These are phyloP conservation scores for Microthyrium microscopicum DNA, from an alignment of 2,329 filamentous ascomycete species.

Conservation along the genomic window DNA sequence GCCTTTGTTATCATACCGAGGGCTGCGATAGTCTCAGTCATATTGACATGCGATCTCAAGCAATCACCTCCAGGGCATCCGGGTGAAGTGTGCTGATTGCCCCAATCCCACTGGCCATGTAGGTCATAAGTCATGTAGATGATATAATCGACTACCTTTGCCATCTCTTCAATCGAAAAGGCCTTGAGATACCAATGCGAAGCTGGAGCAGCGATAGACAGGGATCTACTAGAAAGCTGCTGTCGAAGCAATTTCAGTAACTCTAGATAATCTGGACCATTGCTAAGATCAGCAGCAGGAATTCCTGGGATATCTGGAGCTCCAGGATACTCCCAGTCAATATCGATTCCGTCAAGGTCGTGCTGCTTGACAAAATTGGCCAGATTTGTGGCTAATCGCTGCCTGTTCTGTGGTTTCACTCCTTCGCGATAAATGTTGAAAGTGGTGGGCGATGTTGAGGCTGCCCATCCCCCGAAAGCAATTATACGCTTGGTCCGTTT, in stretches of 20 bases:
- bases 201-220: conserved; percentile 16
- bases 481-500: conserved; percentile 23
- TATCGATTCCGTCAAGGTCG: conserved; percentile 21
- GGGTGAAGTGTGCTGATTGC: conserved; percentile 14
- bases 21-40: conserved; percentile 11
- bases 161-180: conserved; percentile 14
- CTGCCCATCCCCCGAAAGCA: conserved; percentile 30
- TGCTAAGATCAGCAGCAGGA: conserved; percentile 14
- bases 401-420: conserved; percentile 21
- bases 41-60: conserved; percentile 13
- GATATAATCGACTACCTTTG: conserved; percentile 14
- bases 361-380: conserved; percentile 12
- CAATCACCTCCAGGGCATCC: conserved; percentile 18
- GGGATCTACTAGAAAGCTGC: conserved; percentile 7
- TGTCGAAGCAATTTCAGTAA: conserved; percentile 15
- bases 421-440: conserved; percentile 23
- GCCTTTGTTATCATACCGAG: conserved; percentile 21
- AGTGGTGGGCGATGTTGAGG: conserved; percentile 22
- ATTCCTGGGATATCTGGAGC: conserved; percentile 22
- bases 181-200: conserved; percentile 17
- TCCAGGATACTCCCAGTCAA: conserved; percentile 31
- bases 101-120: conserved; percentile 26
- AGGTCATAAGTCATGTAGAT: conserved; percentile 21
- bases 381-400: conserved; percentile 14
- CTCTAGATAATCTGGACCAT: conserved; percentile 20